phyloP scores from a whole-genome alignment of 345 rosid genomes.

The Mangifera indica region DNA sequence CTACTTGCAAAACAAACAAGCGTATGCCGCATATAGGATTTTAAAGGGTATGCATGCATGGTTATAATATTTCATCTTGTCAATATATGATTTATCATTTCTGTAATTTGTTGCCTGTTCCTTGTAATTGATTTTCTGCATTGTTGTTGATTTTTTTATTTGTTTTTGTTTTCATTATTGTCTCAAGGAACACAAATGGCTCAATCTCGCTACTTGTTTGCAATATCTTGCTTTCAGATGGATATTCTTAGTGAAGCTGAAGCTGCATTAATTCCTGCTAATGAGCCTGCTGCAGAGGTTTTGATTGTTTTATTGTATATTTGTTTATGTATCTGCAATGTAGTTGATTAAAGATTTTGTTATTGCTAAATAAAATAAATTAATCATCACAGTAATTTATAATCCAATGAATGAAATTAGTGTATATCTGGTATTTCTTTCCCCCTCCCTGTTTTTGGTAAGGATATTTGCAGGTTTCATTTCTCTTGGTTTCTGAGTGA shows the following conservation, averaged over 20 bases:
- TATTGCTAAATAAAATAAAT: neutral
- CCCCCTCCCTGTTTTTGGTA: neutral
- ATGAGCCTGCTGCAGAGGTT: slow-evolving; percentile 89
- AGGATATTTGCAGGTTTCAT: neutral
- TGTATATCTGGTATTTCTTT: neutral
- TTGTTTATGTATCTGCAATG: neutral
- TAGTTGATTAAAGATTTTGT: neutral
- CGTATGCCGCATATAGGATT: slow-evolving; percentile 83
- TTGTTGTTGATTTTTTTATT: slow-evolving; percentile 21
- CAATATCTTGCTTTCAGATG: slow-evolving; percentile 94
- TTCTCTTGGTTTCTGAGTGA: slow-evolving; percentile 6
- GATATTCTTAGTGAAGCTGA: slow-evolving; percentile 96
- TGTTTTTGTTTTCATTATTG: slow-evolving; percentile 20
- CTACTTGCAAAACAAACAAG: slow-evolving; percentile 88
- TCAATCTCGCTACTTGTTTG: slow-evolving; percentile 97
- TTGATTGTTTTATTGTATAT: slow-evolving; percentile 11
- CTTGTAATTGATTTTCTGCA: neutral
- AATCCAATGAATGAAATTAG: neutral
- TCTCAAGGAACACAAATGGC: slow-evolving; percentile 84
- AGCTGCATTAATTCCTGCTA: slow-evolving; percentile 73
- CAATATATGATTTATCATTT: neutral
- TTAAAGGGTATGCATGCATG: slow-evolving; percentile 58
- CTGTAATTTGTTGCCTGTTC: neutral
- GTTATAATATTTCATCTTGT: slow-evolving; percentile 10
- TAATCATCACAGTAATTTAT: neutral